phyloP scores from a whole-genome alignment of 257 asterid genomes.

The Capsicum chinense region DNA sequence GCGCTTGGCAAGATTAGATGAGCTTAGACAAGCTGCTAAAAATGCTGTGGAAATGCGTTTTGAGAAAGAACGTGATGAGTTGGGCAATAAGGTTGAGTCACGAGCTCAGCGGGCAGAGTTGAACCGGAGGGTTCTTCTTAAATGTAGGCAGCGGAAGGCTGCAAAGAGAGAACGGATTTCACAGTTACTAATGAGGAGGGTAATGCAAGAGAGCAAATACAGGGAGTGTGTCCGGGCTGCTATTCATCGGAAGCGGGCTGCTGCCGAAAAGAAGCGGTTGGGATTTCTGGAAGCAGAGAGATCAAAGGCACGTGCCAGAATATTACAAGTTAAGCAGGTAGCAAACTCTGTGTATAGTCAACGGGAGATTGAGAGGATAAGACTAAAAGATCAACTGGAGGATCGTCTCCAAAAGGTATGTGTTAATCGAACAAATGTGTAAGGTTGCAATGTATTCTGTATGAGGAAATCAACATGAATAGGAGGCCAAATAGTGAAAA shows the following conservation, averaged over 20 bases:
- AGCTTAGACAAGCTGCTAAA: conserved; percentile 41
- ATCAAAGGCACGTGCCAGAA: conserved; percentile 40
- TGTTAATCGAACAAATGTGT: neutral
- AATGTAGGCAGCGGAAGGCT: conserved; percentile 36
- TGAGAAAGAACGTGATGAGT: conserved; percentile 35
- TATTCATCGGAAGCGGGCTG: conserved; percentile 38
- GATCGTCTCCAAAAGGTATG: conserved; percentile 34
- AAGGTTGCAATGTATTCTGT: conserved; percentile 2
- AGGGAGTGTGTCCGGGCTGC: conserved; percentile 43
- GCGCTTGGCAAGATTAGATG: conserved; percentile 43
- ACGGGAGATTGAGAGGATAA: conserved; percentile 35
- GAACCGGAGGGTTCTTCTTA: conserved; percentile 37
- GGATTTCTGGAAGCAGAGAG: conserved; percentile 41
- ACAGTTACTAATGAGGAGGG: conserved; percentile 36
- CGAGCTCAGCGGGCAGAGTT: conserved; percentile 38
- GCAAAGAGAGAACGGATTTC: conserved; percentile 38
- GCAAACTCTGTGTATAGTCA: conserved; percentile 27
- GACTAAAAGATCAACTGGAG: conserved; percentile 32
- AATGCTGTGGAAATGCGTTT: conserved; percentile 39
- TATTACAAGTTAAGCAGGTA: conserved; percentile 34
- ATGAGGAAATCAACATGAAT: neutral
- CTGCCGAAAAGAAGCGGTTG: conserved; percentile 41
- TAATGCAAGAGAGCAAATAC: conserved; percentile 37
- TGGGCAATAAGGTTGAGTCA: conserved; percentile 37
- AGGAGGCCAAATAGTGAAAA: conserved; percentile 4